Conservation (phyloP, 2,329 filamentous ascomycete species). For the Sporothrix curviconia region DNA sequence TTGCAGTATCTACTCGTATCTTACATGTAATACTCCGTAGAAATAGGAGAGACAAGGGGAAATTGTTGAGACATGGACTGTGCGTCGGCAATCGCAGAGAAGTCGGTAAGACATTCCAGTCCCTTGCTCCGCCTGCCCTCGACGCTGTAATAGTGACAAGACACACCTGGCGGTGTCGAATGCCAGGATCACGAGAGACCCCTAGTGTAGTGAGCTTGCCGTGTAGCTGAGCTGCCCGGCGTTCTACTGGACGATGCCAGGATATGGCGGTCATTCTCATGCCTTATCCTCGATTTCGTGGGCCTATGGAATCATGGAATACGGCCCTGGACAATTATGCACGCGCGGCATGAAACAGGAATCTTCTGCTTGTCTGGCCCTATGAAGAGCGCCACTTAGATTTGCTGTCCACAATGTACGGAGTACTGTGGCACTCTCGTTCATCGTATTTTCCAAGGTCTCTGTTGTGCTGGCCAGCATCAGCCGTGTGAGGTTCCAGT, state of each 20-base stretch:
- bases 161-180: slow-evolving; percentile 3
- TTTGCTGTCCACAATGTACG: too few relatives aligned
- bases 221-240: too few relatives aligned
- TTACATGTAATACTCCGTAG: too few relatives aligned
- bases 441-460: not conserved
- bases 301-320: not conserved
- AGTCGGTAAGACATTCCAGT: not conserved
- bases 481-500: slow-evolving; percentile 8
- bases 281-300: too few relatives aligned
- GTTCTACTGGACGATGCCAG: too few relatives aligned
- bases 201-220: too few relatives aligned
- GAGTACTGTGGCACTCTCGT: too few relatives aligned
- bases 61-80: not conserved
- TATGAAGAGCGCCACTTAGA: too few relatives aligned
- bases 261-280: too few relatives aligned
- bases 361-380: not conserved
- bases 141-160: slow-evolving; percentile 3
- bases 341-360: not conserved
- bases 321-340: not conserved
- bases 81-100: slow-evolving; percentile 1
- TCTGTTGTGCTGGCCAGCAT: not conserved
- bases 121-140: not conserved
- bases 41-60: not conserved
- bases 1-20: too few relatives aligned
- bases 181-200: not conserved